These are phyloP conservation scores for Paramecium bursaria DNA, from an alignment of 73 alveolate species.

Conservation along the genomic window DNA sequence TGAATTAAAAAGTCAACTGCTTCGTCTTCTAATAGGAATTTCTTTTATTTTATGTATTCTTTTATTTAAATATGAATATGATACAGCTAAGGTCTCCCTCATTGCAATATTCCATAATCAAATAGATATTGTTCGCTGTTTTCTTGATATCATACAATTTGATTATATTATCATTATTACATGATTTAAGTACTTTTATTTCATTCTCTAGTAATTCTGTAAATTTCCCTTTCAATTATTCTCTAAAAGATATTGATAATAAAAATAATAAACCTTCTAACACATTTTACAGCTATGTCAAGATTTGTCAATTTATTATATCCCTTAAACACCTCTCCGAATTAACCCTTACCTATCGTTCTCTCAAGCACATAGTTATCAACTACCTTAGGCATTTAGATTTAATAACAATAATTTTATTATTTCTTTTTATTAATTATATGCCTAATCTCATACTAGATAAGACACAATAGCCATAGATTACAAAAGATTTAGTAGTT, in stretches of 20 bases:
- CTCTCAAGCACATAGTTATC: constrained; percentile 76
- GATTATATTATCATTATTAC: constrained; percentile 79
- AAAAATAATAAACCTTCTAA: constrained; percentile 64
- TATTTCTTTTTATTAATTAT: too few relatives aligned
- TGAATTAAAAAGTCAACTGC: constrained; percentile 81
- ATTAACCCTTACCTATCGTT: constrained; percentile 85
- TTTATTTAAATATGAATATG: constrained; percentile 45
- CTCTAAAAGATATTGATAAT: constrained; percentile 56
- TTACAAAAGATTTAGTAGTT: not conserved
- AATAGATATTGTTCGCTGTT: constrained; percentile 79
- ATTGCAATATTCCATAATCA: constrained; percentile 85
- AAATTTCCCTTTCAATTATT: constrained; percentile 72
- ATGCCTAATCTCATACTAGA: too few relatives aligned
- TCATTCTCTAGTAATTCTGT: constrained; percentile 75
- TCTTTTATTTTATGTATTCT: constrained; percentile 70
- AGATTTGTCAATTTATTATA: constrained; percentile 75
- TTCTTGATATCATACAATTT: constrained; percentile 81
- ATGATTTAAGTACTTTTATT: constrained; percentile 76
- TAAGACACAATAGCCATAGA: not conserved
- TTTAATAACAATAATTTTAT: too few relatives aligned
- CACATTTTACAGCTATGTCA: constrained; percentile 82
- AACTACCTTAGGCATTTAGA: constrained; percentile 72
- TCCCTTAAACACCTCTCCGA: constrained; percentile 86
- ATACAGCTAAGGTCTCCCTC: constrained; percentile 89
- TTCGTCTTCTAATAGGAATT: constrained; percentile 76